Conservation (phyloP, 148 eudicot species). For the Arbutus unedo region DNA sequence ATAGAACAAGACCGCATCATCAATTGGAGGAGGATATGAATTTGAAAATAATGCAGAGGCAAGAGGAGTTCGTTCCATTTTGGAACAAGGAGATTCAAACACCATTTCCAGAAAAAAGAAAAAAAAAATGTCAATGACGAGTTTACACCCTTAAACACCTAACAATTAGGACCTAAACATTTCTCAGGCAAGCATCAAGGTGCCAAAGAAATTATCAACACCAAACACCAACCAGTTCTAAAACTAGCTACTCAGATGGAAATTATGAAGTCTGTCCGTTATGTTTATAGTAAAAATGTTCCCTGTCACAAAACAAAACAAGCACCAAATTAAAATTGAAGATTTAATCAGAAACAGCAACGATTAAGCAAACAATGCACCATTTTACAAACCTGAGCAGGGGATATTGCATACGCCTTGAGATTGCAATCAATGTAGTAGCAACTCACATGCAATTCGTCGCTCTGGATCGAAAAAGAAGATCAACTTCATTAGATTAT, state of each 20-base stretch:
- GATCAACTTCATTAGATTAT: background rate
- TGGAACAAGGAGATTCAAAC: background rate
- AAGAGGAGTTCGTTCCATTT: background rate
- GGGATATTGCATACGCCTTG: conserved; percentile 73
- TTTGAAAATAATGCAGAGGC: background rate
- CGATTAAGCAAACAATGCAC: background rate
- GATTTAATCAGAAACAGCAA: background rate
- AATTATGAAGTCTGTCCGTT: background rate
- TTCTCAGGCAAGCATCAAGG: background rate
- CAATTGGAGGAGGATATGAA: background rate
- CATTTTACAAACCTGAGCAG: conserved; percentile 66
- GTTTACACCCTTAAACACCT: conserved; percentile 2
- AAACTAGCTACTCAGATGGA: background rate
- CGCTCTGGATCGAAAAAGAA: conserved; percentile 45
- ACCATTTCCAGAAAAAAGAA: background rate
- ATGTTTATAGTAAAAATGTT: background rate
- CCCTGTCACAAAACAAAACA: background rate
- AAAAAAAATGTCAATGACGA: background rate
- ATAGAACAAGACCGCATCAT: background rate
- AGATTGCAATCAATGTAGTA: conserved; percentile 79
- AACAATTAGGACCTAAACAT: background rate
- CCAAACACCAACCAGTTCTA: background rate
- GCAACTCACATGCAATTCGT: conserved; percentile 72
- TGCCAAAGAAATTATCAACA: background rate
- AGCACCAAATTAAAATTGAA: background rate